Conservation (phyloP, 2,329 filamentous ascomycete species). For the Colletotrichum destructivum region DNA sequence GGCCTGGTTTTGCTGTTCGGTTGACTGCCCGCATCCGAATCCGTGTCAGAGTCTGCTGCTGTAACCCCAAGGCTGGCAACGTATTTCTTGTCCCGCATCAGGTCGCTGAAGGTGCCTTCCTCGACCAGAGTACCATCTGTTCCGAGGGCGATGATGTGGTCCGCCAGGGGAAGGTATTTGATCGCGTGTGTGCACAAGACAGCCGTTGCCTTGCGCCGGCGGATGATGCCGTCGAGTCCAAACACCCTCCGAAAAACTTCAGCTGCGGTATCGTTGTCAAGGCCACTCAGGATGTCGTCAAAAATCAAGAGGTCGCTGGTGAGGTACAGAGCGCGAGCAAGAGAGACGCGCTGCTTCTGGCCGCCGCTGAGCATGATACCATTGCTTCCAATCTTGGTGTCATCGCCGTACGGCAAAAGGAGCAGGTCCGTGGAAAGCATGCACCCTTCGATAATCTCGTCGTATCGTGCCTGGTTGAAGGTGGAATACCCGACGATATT, state of each 20-base stretch:
- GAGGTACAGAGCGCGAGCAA: conserved; percentile 47
- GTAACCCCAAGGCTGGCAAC: conserved; percentile 50
- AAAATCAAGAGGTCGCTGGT: conserved; percentile 47
- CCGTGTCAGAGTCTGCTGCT: conserved; percentile 39
- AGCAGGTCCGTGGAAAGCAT: conserved; percentile 43
- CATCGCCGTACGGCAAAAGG: conserved; percentile 49
- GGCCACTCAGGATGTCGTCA: conserved; percentile 53
- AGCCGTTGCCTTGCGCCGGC: conserved; percentile 28
- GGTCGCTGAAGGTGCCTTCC: conserved; percentile 54
- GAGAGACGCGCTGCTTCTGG: conserved; percentile 50
- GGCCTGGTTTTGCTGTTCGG: background rate
- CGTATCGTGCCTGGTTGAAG: conserved; percentile 44
- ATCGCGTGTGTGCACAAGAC: conserved; percentile 51
- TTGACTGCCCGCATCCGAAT: conserved; percentile 18
- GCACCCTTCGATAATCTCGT: conserved; percentile 44
- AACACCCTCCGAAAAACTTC: conserved; percentile 54
- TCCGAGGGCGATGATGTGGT: conserved; percentile 64
- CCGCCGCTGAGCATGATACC: conserved; percentile 54
- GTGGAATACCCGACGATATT: conserved; percentile 45
- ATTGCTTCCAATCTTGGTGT: conserved; percentile 51
- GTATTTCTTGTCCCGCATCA: conserved; percentile 51
- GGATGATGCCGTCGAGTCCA: conserved; percentile 47
- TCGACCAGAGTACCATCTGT: conserved; percentile 59
- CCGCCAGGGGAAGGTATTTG: conserved; percentile 52
- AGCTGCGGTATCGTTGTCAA: conserved; percentile 53